phyloP scores from a whole-genome alignment of 441 rosid species.

The Croton laevigatus region DNA sequence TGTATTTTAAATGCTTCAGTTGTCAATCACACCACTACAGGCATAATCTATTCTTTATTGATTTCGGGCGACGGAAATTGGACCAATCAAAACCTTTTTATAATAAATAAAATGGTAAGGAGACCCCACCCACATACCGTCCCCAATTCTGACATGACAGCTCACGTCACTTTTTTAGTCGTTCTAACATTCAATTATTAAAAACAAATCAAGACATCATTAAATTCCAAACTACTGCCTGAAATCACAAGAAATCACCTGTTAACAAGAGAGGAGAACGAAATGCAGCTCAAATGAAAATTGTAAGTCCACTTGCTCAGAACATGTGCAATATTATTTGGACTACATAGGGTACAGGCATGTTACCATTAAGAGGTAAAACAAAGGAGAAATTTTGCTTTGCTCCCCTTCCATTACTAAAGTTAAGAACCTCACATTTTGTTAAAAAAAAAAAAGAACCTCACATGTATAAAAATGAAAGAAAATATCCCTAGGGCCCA shows the following conservation, averaged over 20 bases:
- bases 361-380: not conserved
- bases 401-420: conserved; percentile 18
- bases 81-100: conserved; percentile 8
- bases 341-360: not conserved
- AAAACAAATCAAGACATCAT: conserved; percentile 18
- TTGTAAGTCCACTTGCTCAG: conserved; percentile 5
- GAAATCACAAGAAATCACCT: conserved; percentile 1
- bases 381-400: not conserved
- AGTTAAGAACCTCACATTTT: conserved; percentile 17
- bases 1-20: conserved; percentile 4
- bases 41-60: conserved; percentile 7
- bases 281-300: not conserved
- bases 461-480: conserved; percentile 27
- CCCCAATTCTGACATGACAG: conserved; percentile 17
- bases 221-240: not conserved
- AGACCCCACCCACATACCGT: conserved; percentile 21
- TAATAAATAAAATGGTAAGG: conserved; percentile 12
- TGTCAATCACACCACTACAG: conserved; percentile 4
- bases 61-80: not conserved
- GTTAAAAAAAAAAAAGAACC: too few relatives aligned
- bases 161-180: conserved; percentile 21
- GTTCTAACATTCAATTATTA: conserved; percentile 20
- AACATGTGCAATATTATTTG: not conserved
- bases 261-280: not conserved
- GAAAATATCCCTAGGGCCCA: conserved; percentile 27